Percentiles rank a stretch among this genome's conserved stretches.
phyloP scores from a whole-genome alignment of 495 filamentous ascomycete genomes.

The Echria macrotheca region DNA sequence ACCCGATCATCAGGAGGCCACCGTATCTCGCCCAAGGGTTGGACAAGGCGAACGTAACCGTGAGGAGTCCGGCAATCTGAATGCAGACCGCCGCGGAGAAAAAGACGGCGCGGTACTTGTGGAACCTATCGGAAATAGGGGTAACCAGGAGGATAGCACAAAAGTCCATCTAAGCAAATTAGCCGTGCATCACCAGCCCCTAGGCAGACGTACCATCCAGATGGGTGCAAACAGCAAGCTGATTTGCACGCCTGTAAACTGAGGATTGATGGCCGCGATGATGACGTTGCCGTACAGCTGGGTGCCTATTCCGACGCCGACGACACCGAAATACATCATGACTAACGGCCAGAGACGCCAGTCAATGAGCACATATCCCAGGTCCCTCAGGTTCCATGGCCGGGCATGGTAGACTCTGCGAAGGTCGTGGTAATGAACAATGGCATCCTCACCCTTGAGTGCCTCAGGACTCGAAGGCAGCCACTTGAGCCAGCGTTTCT shows the following conservation, averaged over 20 bases:
- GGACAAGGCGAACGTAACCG: constrained; percentile 66
- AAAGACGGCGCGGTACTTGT: constrained; percentile 76
- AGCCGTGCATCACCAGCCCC: not conserved
- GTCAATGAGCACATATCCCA: constrained; percentile 65
- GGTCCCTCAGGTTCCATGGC: constrained; percentile 63
- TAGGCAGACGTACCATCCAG: constrained; percentile 67
- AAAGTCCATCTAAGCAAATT: constrained; percentile 62
- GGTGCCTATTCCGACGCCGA: constrained; percentile 84
- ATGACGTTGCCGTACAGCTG: constrained; percentile 84
- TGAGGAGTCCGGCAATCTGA: constrained; percentile 77
- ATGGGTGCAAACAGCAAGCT: constrained; percentile 84
- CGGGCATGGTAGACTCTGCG: constrained; percentile 69
- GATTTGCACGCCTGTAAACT: constrained; percentile 65
- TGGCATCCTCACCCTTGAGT: constrained; percentile 69
- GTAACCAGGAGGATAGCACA: constrained; percentile 82
- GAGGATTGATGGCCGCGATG: constrained; percentile 69
- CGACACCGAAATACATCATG: constrained; percentile 92
- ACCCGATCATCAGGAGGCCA: constrained; percentile 83
- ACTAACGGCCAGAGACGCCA: constrained; percentile 83
- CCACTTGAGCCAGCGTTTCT: constrained; percentile 48
- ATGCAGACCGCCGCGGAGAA: constrained; percentile 68
- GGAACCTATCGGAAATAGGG: constrained; percentile 82
- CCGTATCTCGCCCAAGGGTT: constrained; percentile 83
- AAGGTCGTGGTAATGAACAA: constrained; percentile 79
- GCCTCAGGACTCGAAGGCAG: constrained; percentile 62